Evolutionary conservation across 148 eudicot genomes (phyloP).

Genomic region (Cornus kousa): DNA sequence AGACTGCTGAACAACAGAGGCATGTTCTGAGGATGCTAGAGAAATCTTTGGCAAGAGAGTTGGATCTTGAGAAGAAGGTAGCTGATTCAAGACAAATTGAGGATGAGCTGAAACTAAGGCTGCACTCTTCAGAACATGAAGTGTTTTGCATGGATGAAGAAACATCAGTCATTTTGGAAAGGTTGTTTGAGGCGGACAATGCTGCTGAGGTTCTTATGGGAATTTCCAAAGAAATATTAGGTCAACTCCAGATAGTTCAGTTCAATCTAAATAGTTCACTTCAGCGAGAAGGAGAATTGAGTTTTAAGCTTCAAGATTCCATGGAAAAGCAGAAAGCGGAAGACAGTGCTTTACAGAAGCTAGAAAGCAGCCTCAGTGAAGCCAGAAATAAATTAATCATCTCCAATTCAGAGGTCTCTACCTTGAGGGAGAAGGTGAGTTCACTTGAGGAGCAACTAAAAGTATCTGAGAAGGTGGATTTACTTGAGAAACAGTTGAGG

Average conservation of each 20-base stretch:
- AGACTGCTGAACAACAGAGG: slow-evolving; percentile 83
- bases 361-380: slow-evolving; percentile 25
- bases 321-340: slow-evolving; percentile 34
- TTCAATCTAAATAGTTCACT: slow-evolving; percentile 44
- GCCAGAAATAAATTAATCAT: slow-evolving; percentile 7
- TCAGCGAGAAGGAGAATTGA: slow-evolving; percentile 54
- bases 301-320: slow-evolving; percentile 41
- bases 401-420: slow-evolving; percentile 31
- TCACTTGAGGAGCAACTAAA: slow-evolving; percentile 36
- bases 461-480: slow-evolving; percentile 41
- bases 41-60: slow-evolving; percentile 79
- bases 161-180: slow-evolving; percentile 44
- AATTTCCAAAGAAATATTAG: slow-evolving; percentile 53
- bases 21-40: slow-evolving; percentile 75
- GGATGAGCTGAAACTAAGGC: slow-evolving; percentile 53
- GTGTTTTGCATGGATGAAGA: slow-evolving; percentile 52
- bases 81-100: slow-evolving; percentile 53
- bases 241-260: slow-evolving; percentile 52
- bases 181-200: slow-evolving; percentile 75
- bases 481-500: slow-evolving; percentile 53
- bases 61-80: slow-evolving; percentile 73
- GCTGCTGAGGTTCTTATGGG: slow-evolving; percentile 63
- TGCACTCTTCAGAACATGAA: slow-evolving; percentile 51
- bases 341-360: slow-evolving; percentile 31
- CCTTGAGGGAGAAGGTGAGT: slow-evolving; percentile 43